Evolutionary conservation across 2,329 filamentous ascomycete species (phyloP).

Genomic region (Scedosporium aurantiacum): DNA sequence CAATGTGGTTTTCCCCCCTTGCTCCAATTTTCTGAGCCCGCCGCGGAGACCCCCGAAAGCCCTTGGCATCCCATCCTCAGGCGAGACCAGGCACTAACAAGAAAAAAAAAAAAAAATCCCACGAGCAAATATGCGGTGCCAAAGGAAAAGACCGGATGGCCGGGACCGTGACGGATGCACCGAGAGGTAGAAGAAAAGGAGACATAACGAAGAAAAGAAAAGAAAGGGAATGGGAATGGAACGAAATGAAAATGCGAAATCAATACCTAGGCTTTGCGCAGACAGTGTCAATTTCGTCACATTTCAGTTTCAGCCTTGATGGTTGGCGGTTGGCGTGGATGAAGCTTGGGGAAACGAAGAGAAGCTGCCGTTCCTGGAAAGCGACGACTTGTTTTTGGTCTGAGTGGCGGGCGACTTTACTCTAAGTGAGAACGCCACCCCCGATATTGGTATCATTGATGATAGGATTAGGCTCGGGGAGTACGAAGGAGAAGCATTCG

Average conservation of each 20-base stretch:
- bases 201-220: no score
- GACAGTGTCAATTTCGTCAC: not conserved
- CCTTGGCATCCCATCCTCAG: not conserved
- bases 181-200: no score
- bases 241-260: not conserved
- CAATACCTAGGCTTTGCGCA: not conserved
- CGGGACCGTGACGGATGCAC: no score
- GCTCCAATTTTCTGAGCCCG: not conserved
- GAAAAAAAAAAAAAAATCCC: not conserved
- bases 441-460: not conserved
- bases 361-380: no score
- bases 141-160: not conserved
- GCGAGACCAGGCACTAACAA: not conserved
- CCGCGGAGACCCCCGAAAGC: not conserved
- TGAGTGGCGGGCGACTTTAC: not conserved
- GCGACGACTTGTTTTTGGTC: no score
- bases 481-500: no score
- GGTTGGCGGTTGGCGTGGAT: no score
- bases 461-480: not conserved
- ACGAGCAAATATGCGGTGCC: not conserved
- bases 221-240: no score
- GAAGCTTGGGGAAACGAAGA: no score
- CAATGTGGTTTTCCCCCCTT: no score
- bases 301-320: no score
- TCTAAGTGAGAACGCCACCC: not conserved